phyloP scores from a whole-genome alignment of 352 stramenopile genomes.

The Phytophthora foliorum region DNA sequence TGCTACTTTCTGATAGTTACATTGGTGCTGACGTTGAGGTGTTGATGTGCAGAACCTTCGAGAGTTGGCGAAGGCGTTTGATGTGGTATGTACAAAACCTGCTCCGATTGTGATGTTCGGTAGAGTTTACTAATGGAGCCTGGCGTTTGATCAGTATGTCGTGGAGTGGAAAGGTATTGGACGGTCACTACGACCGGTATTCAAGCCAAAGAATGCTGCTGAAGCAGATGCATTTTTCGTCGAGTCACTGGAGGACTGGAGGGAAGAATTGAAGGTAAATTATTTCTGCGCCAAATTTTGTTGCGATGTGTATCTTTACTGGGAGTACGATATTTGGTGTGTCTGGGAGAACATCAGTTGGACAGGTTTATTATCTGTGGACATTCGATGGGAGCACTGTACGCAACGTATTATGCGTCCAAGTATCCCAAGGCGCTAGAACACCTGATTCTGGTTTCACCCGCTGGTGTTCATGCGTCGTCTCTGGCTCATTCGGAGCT shows the following conservation, averaged over 20 bases:
- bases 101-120: neutral
- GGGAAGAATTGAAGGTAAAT: conserved; percentile 54
- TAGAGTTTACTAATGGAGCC: no score
- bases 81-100: conserved; percentile 59
- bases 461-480: conserved; percentile 56
- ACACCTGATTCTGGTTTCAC: conserved; percentile 76
- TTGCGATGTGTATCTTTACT: conserved; percentile 2
- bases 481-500: conserved; percentile 40
- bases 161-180: conserved; percentile 82
- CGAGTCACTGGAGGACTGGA: conserved; percentile 74
- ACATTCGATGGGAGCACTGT: conserved; percentile 83
- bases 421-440: conserved; percentile 67
- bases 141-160: conserved; percentile 55
- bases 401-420: conserved; percentile 67
- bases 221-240: conserved; percentile 80
- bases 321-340: conserved; percentile 1
- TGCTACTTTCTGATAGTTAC: neutral
- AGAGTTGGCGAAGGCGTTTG: conserved; percentile 67
- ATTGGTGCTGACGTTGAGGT: neutral
- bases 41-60: conserved; percentile 58
- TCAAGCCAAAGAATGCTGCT: conserved; percentile 57
- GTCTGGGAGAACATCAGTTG: conserved; percentile 31
- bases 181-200: conserved; percentile 59
- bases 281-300: neutral
- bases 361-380: conserved; percentile 69